Conservation (phyloP, 768 basidiomycete genomes). For the Mycena olivaceomarginata region DNA sequence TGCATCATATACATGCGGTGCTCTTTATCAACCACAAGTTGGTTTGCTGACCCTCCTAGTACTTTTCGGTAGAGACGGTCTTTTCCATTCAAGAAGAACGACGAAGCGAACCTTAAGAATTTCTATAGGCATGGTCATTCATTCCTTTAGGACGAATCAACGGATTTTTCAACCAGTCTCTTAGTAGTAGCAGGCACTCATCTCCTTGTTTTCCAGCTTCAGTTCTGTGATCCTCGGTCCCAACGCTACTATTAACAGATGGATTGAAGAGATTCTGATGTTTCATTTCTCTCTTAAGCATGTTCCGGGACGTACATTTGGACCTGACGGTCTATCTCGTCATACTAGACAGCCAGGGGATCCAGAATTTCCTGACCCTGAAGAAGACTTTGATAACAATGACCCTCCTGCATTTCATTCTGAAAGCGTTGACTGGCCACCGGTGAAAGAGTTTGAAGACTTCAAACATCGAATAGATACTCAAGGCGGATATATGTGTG, state of each 20-base stretch:
- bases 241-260: constrained; percentile 50
- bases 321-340: background rate
- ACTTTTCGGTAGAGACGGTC: constrained; percentile 46
- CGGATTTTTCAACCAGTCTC: constrained; percentile 47
- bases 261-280: constrained; percentile 46
- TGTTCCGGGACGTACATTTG: background rate
- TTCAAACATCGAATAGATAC: background rate
- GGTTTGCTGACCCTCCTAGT: background rate
- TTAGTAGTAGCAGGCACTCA: constrained; percentile 26
- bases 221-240: constrained; percentile 46
- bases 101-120: constrained; percentile 48
- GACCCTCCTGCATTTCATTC: background rate
- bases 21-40: constrained; percentile 27
- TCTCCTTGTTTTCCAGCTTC: constrained; percentile 38
- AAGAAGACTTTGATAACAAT: background rate
- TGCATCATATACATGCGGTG: constrained; percentile 25
- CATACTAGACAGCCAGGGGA: background rate
- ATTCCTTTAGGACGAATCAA: constrained; percentile 33
- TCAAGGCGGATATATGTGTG: background rate
- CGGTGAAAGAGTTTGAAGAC: background rate
- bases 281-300: background rate
- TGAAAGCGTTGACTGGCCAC: background rate
- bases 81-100: constrained; percentile 45
- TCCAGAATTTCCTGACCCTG: background rate
- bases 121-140: constrained; percentile 9